Percentiles rank a stretch among this genome's conserved stretches.
Evolutionary conservation across 768 basidiomycete genomes (phyloP).

Genomic region (Amanita inopinata): DNA sequence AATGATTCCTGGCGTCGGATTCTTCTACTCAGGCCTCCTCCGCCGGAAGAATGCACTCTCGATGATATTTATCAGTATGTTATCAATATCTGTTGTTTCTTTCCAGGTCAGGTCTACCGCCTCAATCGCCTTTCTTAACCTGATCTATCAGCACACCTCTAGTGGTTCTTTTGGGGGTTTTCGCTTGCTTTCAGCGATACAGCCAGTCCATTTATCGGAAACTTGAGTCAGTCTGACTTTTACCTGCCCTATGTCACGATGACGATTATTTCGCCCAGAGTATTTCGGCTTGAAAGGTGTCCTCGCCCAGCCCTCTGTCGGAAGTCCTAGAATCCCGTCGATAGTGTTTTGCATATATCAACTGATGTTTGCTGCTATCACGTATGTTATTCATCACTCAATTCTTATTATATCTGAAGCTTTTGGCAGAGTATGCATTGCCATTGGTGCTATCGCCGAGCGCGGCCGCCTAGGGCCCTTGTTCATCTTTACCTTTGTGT

Average conservation of each 20-base stretch:
- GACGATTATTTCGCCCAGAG: conserved; percentile 25
- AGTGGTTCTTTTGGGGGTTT: conserved; percentile 99
- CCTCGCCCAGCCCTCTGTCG: conserved; percentile 64
- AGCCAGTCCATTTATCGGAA: conserved; percentile 69
- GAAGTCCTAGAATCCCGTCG: conserved; percentile 59
- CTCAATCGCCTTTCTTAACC: background rate
- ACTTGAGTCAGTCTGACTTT: conserved; percentile 50
- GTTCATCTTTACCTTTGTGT: conserved; percentile 83
- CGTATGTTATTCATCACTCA: conserved; percentile 33
- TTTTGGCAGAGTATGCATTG: conserved; percentile 62
- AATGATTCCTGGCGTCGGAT: conserved; percentile 81
- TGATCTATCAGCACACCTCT: conserved; percentile 5
- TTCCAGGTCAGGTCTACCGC: conserved; percentile 54
- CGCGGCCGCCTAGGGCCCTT: conserved; percentile 78
- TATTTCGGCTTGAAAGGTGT: conserved; percentile 83
- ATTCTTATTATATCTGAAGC: conserved; percentile 11
- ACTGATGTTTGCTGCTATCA: conserved; percentile 85
- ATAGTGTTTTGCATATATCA: conserved; percentile 81
- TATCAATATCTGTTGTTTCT: conserved; percentile 67
- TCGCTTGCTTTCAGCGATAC: conserved; percentile 84
- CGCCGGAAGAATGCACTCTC: conserved; percentile 89
- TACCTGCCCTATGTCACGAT: conserved; percentile 1
- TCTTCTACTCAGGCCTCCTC: conserved; percentile 86
- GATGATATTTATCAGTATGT: conserved; percentile 78
- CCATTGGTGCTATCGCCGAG: conserved; percentile 89